Evolutionary conservation across 495 filamentous ascomycete species (phyloP), one percentile per base, ranked within the genome.

Genomic region (Aspergillus diversus): DNA sequence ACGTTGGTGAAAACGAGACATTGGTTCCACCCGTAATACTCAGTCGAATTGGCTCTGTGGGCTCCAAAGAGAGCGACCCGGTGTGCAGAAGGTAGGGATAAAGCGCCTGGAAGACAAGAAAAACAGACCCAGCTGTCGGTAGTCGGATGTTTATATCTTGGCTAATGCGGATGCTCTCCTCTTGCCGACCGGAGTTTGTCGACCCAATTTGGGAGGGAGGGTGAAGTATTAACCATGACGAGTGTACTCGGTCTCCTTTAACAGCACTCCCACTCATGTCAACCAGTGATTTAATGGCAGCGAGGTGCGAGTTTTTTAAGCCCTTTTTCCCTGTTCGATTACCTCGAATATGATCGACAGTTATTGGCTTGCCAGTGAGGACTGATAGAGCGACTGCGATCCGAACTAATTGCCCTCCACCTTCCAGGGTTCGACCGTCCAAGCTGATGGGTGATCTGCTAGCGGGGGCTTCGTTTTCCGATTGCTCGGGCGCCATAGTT

Each of bases 361-460:
- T 79, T 51, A 96, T 78, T 6, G 91, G 85, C 7, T 76, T 81
- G 5, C 80, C 75, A 7, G 87, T 89, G 6, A 96, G 77, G 0
- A 90, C 85, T 0, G 91, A 86, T 1, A 96, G 74, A 9, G 83
- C 84, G 34, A 90, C 73, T 2, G 90, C 90, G 48, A 91, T 81
- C 50, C 92, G 85, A 33, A 95, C 82, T 1, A 97, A 78, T 72
- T 97, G 92, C 8, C 92, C 92, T 34, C 92, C 92, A 42, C 92
- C 92, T 77, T 96, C 92, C 12, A 93, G 90, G 1, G 85, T 90
- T 49, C 83, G 74, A 37, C 90, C 91, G 64, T 92, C 89, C 7
- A 93, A 73, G 51, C 69, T 69, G 48, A 86, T 57, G 21, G 64
- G 51, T 69, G 71, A 33, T 46, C 51, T 33, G 21, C 21, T 27